Evolutionary conservation across 2,329 filamentous ascomycete species (phyloP).

Genomic region (Exophiala oligosperma): DNA sequence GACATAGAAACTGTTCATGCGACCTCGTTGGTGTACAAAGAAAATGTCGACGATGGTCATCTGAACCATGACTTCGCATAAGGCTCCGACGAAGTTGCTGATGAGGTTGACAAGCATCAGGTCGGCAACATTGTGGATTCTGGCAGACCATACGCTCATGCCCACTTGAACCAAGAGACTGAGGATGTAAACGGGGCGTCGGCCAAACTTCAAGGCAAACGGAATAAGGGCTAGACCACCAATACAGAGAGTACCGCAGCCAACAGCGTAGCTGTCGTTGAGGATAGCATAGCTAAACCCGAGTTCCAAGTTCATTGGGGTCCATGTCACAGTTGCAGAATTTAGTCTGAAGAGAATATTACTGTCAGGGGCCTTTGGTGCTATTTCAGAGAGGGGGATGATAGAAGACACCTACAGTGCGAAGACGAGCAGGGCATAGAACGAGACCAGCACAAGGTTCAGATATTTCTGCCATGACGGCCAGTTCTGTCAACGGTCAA

Average conservation of each 20-base stretch:
- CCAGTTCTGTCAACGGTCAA: too few relatives aligned
- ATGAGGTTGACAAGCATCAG: constrained; percentile 47
- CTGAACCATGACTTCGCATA: constrained; percentile 47
- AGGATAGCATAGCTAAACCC: constrained; percentile 43
- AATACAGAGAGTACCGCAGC: constrained; percentile 43
- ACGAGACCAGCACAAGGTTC: too few relatives aligned
- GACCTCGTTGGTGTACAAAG: constrained; percentile 50
- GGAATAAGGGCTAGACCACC: constrained; percentile 47
- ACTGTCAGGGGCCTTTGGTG: too few relatives aligned
- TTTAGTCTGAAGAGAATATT: neutral
- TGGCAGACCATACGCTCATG: constrained; percentile 45
- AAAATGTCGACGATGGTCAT: constrained; percentile 51
- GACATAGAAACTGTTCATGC: constrained; percentile 51
- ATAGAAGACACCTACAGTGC: too few relatives aligned
- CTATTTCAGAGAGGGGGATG: too few relatives aligned
- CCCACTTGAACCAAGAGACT: constrained; percentile 42
- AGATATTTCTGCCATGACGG: too few relatives aligned
- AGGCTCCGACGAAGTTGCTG: constrained; percentile 45
- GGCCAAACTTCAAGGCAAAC: constrained; percentile 48
- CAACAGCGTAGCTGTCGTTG: constrained; percentile 49
- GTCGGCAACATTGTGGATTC: constrained; percentile 44
- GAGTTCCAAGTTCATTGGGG: constrained; percentile 43
- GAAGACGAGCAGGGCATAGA: too few relatives aligned
- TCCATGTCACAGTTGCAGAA: constrained; percentile 26
- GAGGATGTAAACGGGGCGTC: constrained; percentile 48